Conservation (phyloP, 2,329 filamentous ascomycete genomes). For the Berkeleyomyces basicola region DNA sequence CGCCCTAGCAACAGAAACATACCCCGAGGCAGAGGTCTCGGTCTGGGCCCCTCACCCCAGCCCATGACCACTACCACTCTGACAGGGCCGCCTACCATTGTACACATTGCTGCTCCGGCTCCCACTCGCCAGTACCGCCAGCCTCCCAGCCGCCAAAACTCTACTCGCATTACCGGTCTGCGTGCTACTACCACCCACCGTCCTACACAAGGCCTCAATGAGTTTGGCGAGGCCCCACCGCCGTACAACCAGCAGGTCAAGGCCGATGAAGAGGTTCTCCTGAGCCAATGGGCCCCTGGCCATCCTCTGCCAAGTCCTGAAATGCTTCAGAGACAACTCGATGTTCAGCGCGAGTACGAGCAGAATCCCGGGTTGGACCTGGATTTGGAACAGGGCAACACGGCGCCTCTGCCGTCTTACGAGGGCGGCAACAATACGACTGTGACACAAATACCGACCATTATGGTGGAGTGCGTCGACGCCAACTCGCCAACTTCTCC, state of each 20-base stretch:
- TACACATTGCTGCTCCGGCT: background rate
- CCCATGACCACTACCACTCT: background rate
- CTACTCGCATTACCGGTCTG: background rate
- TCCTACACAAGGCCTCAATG: constrained; percentile 3
- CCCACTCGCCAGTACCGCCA: background rate
- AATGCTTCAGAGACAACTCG: constrained; percentile 17
- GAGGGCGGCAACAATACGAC: background rate
- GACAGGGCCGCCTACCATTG: background rate
- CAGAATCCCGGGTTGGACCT: background rate
- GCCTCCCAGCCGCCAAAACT: background rate
- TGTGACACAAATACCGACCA: background rate
- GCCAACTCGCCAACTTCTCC: background rate
- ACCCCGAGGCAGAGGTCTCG: background rate
- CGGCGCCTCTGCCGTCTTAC: background rate
- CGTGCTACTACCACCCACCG: background rate
- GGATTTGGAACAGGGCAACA: background rate
- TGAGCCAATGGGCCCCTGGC: constrained; percentile 7
- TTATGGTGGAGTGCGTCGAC: background rate
- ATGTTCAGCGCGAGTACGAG: constrained; percentile 8
- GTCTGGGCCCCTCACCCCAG: background rate
- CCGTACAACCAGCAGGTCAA: constrained; percentile 4
- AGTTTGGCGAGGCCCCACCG: constrained; percentile 6
- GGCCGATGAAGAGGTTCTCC: constrained; percentile 11
- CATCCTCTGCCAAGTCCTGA: constrained; percentile 13
- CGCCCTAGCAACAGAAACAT: background rate